Evolutionary conservation across 2,329 filamentous ascomycete genomes (phyloP), one percentile per base, ranked within the genome.

Genomic region (Microsporum canis): DNA sequence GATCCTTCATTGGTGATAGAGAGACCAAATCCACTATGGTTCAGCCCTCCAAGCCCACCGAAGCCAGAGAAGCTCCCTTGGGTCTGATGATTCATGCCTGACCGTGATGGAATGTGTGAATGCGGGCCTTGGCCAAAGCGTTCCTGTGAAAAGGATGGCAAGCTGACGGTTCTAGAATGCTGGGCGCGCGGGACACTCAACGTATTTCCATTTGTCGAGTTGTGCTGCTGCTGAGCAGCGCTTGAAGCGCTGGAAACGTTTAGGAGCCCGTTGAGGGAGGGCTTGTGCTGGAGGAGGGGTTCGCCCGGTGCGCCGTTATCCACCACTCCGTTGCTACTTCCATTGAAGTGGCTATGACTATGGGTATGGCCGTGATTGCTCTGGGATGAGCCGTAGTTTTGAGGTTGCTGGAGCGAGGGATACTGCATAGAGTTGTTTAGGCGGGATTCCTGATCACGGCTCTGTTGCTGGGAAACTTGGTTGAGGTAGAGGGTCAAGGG

Each of bases 401-500:
- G 77, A 66, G 91, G 85, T 66, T 89, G 81, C 63, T 81, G 80
- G 23, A 79, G 67, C 49, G 73, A 69, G 10, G 72, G 71, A 60
- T 77, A 70, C 31, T 72, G 67, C 65, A 79, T 72, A 5, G 72
- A 68, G 60, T 78, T 76, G 57, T 68, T 73, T 57, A 79, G 66
- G 3, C 73, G 74, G 58, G 75, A 75, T 58, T 80, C 84, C 64
- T 90, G 88, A 66, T 91, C 88, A 65, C 89, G 87, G 14, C 84
- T 82, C 66, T 73, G 76, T 67, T 75, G 78, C 62, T 72, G 76
- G 60, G 73, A 78, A 68, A 92, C 84, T 70, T 95, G 90, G 74
- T 86, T 92, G 62, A 96, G 82, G 72, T 96, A 97, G 84, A 96
- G 85, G 29, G 91, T 96, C 72, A 97, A 75, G 0, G 92, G 92